Evolutionary conservation across 345 rosid genomes (phyloP).

Genomic region (Jatropha curcas): DNA sequence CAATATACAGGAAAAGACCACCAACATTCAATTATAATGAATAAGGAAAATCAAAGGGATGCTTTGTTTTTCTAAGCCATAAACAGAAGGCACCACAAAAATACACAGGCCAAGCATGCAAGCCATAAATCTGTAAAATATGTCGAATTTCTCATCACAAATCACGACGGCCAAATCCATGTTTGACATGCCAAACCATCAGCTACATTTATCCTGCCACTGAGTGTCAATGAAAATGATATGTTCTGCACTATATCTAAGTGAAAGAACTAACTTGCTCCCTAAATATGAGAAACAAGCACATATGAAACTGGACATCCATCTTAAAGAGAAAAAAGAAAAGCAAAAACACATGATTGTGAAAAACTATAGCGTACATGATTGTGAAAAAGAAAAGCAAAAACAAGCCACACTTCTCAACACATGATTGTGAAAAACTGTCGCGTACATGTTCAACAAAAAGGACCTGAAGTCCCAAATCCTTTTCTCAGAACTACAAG

Average conservation of each 20-base stretch:
- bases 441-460: background rate
- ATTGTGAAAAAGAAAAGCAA: background rate
- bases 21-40: background rate
- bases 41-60: background rate
- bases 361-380: background rate
- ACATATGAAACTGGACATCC: background rate
- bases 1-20: background rate
- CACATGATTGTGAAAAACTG: background rate
- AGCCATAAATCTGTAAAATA: background rate
- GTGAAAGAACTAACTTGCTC: background rate
- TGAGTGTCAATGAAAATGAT: background rate
- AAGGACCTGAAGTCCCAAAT: background rate
- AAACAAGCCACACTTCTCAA: background rate
- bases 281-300: background rate
- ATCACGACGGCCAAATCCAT: background rate
- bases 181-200: background rate
- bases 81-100: background rate
- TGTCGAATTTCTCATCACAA: background rate
- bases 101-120: background rate
- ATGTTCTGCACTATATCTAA: background rate
- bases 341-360: background rate
- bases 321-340: background rate
- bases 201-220: conserved; percentile 8
- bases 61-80: background rate
- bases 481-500: background rate